Evolutionary conservation across 768 basidiomycete genomes (phyloP).

Genomic region (Tephrocybe rancida): DNA sequence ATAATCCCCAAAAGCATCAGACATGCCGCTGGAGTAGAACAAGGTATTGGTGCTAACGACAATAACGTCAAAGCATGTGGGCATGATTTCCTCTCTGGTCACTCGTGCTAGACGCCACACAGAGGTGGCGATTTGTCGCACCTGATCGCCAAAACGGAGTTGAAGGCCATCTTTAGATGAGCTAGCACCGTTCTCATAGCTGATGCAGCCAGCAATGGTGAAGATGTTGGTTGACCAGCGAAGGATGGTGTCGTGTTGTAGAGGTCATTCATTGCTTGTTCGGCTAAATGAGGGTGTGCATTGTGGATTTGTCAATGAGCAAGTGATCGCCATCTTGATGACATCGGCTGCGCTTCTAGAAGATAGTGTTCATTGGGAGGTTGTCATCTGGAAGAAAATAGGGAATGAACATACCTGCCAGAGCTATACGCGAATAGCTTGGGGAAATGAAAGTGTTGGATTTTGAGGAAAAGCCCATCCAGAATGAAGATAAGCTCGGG

Average conservation of each 20-base stretch:
- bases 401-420: constrained; percentile 41
- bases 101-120: constrained; percentile 66
- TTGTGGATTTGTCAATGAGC: constrained; percentile 70
- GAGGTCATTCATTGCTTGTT: constrained; percentile 71
- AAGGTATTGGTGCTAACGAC: constrained; percentile 54
- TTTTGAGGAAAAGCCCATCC: constrained; percentile 73
- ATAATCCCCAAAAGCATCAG: constrained; percentile 60
- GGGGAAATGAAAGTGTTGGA: constrained; percentile 65
- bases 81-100: constrained; percentile 74
- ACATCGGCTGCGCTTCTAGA: constrained; percentile 75
- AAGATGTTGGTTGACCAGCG: constrained; percentile 74
- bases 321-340: constrained; percentile 76
- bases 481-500: constrained; percentile 72
- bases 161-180: constrained; percentile 39
- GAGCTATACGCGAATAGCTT: constrained; percentile 60
- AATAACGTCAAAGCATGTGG: constrained; percentile 73
- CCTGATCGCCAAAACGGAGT: constrained; percentile 56
- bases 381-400: not conserved
- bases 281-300: constrained; percentile 65
- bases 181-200: constrained; percentile 34
- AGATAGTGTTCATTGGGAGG: constrained; percentile 11
- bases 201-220: constrained; percentile 60
- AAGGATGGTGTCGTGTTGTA: constrained; percentile 72
- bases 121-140: constrained; percentile 65
- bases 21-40: constrained; percentile 41